These are phyloP conservation scores for Phaeomoniella chlamydospora DNA, from an alignment of 2,329 filamentous ascomycete species.

Conservation along the genomic window DNA sequence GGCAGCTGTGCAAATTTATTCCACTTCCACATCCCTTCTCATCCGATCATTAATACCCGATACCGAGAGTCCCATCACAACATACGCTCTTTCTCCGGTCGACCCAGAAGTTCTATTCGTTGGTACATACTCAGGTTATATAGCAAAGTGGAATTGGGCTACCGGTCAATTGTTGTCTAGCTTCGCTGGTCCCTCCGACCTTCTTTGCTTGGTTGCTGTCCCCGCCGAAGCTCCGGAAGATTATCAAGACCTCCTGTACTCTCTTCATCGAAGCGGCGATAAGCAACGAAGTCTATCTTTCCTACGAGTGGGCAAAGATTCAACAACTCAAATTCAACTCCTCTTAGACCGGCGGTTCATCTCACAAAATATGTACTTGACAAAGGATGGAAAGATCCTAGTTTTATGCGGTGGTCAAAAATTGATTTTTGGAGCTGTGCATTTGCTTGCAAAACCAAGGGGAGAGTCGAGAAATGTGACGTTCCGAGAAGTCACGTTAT, in stretches of 20 bases:
- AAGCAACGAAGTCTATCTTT: conserved; percentile 21
- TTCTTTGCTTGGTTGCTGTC: conserved; percentile 16
- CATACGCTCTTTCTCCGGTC: conserved; percentile 35
- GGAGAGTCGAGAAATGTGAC: neutral
- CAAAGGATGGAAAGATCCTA: conserved; percentile 17
- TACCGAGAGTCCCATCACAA: conserved; percentile 30
- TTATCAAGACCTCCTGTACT: conserved; percentile 21
- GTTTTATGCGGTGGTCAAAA: conserved; percentile 23
- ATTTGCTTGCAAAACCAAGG: conserved; percentile 5
- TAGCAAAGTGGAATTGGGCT: conserved; percentile 46
- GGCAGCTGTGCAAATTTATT: conserved; percentile 66
- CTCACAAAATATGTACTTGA: conserved; percentile 13
- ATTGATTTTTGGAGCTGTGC: conserved; percentile 45
- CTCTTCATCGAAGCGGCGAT: conserved; percentile 19
- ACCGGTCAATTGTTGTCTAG: conserved; percentile 26
- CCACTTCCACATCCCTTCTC: conserved; percentile 65
- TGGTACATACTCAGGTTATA: conserved; percentile 32
- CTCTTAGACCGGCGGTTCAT: neutral
- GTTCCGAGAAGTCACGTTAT: conserved; percentile 31
- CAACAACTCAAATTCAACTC: neutral
- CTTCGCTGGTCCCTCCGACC: conserved; percentile 25
- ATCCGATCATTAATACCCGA: conserved; percentile 53
- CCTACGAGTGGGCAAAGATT: conserved; percentile 10
- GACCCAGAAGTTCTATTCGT: conserved; percentile 39
- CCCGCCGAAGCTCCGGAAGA: conserved; percentile 10